Evolutionary conservation across 805 yeast genomes (phyloP), one percentile per base, ranked within the genome.

Genomic region (Vanderwaltozyma tropicalis): DNA sequence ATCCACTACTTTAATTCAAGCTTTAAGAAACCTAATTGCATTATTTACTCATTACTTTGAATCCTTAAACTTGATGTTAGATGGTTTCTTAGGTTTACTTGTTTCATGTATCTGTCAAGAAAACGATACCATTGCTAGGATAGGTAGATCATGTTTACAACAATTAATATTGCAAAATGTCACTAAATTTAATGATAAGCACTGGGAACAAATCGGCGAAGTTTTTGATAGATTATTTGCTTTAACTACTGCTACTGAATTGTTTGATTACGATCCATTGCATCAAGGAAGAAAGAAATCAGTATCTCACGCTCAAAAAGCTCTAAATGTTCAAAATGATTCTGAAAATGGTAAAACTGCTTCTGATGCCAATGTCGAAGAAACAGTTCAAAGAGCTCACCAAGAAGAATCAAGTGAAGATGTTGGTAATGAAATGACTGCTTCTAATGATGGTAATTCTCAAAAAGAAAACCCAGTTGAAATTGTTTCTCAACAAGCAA

Each of bases 1-100:
- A 34, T 86, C 96, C 0, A 88, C 98, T 0, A 92, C 99, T 1
- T 71, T 92, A 60, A 87, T 94, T 45, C 98, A 92, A 61, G 97
- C 97, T 0, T 67, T 94, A 55, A 76, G 94, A 57, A 84, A 84
- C 51, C 74, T 87, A 78, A 79, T 89, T 49, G 78, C 83, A 1
- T 65, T 92, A 40, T 83, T 89, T 53, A 74, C 87, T 0, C 82
- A 79, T 45, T 89, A 83, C 61, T 92, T 88, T 57, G 83, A 74
- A 30, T 71, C 79, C 2, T 72, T 92, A 52, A 78, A 78, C 48
- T 68, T 74, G 30, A 75, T 83, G 72, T 66, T 89, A 36, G 83
- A 77, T 42, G 92, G 85, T 1, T 86, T 82, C 56, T 67, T 94
- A 59, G 76, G 76, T 15, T 67, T 94, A 36, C 62, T 92, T 40